These are phyloP conservation scores for Penicillium bialowiezense DNA, from an alignment of 495 filamentous ascomycete species.

Conservation along the genomic window DNA sequence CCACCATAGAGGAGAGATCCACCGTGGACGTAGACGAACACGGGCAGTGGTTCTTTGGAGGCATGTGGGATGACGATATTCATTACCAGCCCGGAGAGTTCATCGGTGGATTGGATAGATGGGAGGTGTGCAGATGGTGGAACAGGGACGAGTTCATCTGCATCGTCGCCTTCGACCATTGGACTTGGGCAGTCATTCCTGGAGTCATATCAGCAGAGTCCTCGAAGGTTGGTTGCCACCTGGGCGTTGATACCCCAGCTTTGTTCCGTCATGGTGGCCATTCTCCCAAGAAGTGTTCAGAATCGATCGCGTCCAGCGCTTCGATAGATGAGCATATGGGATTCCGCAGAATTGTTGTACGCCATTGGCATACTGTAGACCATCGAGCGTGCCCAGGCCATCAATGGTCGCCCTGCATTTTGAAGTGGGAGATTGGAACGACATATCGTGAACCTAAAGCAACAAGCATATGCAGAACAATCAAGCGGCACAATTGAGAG, in stretches of 20 bases:
- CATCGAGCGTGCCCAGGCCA: conserved; percentile 21
- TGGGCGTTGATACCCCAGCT: conserved; percentile 17
- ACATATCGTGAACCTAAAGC: conserved; percentile 12
- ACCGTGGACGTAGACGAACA: conserved; percentile 31
- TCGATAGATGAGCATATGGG: conserved; percentile 24
- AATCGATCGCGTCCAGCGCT: conserved; percentile 28
- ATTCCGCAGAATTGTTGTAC: conserved; percentile 32
- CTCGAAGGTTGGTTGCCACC: too few relatives aligned
- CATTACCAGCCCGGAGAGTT: conserved; percentile 27
- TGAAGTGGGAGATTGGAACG: conserved; percentile 21
- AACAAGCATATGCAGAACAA: too few relatives aligned
- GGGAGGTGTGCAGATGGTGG: conserved; percentile 23
- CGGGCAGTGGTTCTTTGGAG: conserved; percentile 10
- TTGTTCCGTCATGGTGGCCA: conserved; percentile 25
- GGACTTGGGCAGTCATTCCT: conserved; percentile 29
- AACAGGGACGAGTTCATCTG: conserved; percentile 24
- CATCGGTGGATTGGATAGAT: conserved; percentile 9
- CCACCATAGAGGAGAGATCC: conserved; percentile 30
- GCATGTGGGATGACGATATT: conserved; percentile 27
- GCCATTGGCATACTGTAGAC: conserved; percentile 23
- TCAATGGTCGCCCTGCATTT: conserved; percentile 21
- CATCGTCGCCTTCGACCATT: conserved; percentile 20
- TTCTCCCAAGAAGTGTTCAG: conserved; percentile 23
- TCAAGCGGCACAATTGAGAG: neutral
- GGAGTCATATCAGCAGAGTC: neutral